These are phyloP conservation scores for Paecilomyces formosus DNA, from an alignment of 2,329 filamentous ascomycete genomes.

Conservation along the genomic window DNA sequence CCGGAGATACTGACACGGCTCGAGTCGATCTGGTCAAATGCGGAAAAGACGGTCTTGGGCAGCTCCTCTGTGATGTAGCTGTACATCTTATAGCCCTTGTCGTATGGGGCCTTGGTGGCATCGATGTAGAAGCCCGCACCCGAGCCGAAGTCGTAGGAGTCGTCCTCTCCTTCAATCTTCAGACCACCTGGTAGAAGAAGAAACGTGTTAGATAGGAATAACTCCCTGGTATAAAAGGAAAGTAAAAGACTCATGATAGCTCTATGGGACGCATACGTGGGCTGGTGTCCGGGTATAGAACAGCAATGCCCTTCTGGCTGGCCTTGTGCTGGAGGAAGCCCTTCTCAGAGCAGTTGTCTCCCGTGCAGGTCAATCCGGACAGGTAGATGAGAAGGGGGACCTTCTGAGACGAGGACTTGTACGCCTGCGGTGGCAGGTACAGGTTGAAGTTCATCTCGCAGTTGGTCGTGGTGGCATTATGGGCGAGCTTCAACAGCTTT, in stretches of 20 bases:
- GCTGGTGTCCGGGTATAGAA: conserved; percentile 92
- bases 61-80: conserved; percentile 84
- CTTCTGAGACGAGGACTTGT: conserved; percentile 46
- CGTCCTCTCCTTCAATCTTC: conserved; percentile 74
- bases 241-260: too few species aligned
- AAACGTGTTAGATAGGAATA: neutral
- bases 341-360: conserved; percentile 67
- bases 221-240: neutral
- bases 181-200: conserved; percentile 53
- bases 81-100: conserved; percentile 85
- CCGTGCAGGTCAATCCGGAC: conserved; percentile 88
- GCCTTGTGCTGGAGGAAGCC: conserved; percentile 89
- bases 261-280: conserved; percentile 58
- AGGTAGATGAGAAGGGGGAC: conserved; percentile 88
- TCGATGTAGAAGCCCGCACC: conserved; percentile 95
- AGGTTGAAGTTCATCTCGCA: conserved; percentile 92
- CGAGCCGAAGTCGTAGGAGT: conserved; percentile 82
- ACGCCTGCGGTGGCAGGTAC: conserved; percentile 72
- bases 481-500: conserved; percentile 87
- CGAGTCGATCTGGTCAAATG: conserved; percentile 65
- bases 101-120: conserved; percentile 68
- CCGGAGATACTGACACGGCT: conserved; percentile 74
- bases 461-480: conserved; percentile 68
- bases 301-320: conserved; percentile 72
- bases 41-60: conserved; percentile 64